A percentile compares a stretch with the other conserved stretches of the same genome.
Conservation (phyloP, 371 early-diverging fungal genomes). For the Actinomortierella wolfii region DNA sequence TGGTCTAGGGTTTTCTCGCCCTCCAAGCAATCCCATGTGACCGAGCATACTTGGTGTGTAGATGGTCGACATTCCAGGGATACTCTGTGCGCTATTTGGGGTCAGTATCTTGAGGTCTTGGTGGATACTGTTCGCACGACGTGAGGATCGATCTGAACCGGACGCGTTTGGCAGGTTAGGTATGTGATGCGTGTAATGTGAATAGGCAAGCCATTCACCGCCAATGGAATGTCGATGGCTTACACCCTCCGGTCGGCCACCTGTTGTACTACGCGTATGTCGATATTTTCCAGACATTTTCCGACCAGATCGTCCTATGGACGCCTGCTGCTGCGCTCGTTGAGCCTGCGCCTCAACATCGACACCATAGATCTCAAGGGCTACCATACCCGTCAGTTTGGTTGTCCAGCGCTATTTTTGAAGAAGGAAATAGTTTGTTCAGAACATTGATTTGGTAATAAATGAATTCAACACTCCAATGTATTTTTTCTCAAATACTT, state of each 20-base stretch:
- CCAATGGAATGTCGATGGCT: slow-evolving; percentile 36
- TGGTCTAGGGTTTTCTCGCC: slow-evolving; percentile 22
- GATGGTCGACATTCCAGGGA: slow-evolving; percentile 7
- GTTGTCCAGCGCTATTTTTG: slow-evolving; percentile 21
- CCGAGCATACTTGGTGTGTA: slow-evolving; percentile 33
- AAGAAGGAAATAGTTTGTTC: neutral
- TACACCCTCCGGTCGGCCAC: no score
- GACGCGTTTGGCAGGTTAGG: slow-evolving; percentile 2
- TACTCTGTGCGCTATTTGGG: slow-evolving; percentile 1
- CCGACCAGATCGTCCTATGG: slow-evolving; percentile 18
- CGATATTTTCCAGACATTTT: slow-evolving; percentile 44
- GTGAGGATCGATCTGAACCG: slow-evolving; percentile 18
- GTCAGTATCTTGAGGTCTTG: slow-evolving; percentile 23
- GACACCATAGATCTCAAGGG: slow-evolving; percentile 34
- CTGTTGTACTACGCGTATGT: slow-evolving; percentile 13
- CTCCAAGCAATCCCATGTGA: slow-evolving; percentile 29
- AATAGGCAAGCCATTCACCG: slow-evolving; percentile 21
- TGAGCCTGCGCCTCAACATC: slow-evolving; percentile 24
- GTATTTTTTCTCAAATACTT: no score
- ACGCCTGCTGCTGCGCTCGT: slow-evolving; percentile 4
- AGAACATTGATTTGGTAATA: no score
- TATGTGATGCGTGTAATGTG: slow-evolving; percentile 24
- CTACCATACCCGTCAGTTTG: slow-evolving; percentile 23
- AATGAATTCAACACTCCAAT: no score
- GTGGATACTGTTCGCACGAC: slow-evolving; percentile 41